phyloP scores from a whole-genome alignment of 2,329 filamentous ascomycete species.

The Lasiodiplodia hormozganensis region DNA sequence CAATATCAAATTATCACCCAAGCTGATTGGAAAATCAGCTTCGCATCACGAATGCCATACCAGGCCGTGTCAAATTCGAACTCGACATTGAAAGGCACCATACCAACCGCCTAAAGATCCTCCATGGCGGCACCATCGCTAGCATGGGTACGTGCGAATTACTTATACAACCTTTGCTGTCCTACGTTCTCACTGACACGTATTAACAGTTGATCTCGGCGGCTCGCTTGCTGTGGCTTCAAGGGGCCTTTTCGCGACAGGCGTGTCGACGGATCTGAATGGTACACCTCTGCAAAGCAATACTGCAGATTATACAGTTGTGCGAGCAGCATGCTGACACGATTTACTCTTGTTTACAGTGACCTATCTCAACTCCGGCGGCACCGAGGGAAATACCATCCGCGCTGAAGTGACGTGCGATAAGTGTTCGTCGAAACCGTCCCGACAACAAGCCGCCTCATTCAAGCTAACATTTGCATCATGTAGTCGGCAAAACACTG shows the following conservation, averaged over 20 bases:
- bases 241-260: conserved; percentile 68
- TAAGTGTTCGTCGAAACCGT: conserved; percentile 59
- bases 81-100: conserved; percentile 77
- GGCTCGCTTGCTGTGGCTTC: conserved; percentile 72
- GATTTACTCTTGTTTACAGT: conserved; percentile 49
- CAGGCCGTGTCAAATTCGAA: conserved; percentile 77
- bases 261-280: conserved; percentile 71
- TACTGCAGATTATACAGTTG: not conserved
- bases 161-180: no score
- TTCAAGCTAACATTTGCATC: not conserved
- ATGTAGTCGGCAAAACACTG: conserved; percentile 67
- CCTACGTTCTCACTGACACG: not conserved
- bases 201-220: conserved; percentile 64
- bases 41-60: conserved; percentile 67
- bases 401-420: conserved; percentile 69
- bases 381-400: conserved; percentile 67
- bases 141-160: conserved; percentile 62
- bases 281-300: conserved; percentile 43
- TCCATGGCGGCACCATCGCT: conserved; percentile 81
- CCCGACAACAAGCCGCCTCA: not conserved
- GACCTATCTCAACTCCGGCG: conserved; percentile 69
- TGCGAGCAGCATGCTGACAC: no score
- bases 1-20: not conserved
- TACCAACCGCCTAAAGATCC: conserved; percentile 79
- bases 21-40: conserved; percentile 57